Evolutionary conservation across 345 rosid species (phyloP), one percentile per base, ranked within the genome.

Genomic region (Rhodomyrtus tomentosa): DNA sequence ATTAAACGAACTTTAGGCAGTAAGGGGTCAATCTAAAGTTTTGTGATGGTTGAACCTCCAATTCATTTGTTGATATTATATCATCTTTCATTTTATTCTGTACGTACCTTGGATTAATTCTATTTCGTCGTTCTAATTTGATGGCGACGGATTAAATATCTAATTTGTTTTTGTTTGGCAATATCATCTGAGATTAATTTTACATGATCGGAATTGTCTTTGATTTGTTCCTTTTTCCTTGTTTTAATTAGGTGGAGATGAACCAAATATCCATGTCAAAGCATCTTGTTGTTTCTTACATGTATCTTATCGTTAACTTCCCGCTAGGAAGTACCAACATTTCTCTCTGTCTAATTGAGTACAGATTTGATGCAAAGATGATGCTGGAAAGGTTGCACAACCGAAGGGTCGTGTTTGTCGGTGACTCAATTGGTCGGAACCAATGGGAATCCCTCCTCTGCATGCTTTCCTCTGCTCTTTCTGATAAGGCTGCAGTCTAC

Each of bases 361-460:
- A 83, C 90, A 97, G 98, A 83, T 97, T 97, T 84, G 91, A 93
- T 88, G 96, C 96, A 36, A 89, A 85, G 81, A 27, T 86, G 84
- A 93, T 95, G 98, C 86, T 95, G 81, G 94, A 95, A 86, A 92
- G 90, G 80, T 87, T 95, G 49, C 90, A 92, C 52, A 88, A 94
- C 86, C 87, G 90, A 86, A 84, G 98, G 84, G 87, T 97, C 14
- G 98, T 89, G 25, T 97, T 95, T 86, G 95, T 92, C n/a, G 99
- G 99, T 12, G 99, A 95, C 54, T 97, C 99, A 16, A 90, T 97
- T 55, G 99, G 98, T 79, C 91, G 99, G 88, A 97, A 97, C 90
- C 99, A 97, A 45, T 95, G 98, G 98, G 98, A 97, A 87, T 97
- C 98, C 56, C 93, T 95, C 81, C 93, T 97, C 53, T 95, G 98